These are phyloP conservation scores for Aspergillus pseudotamarii DNA, from an alignment of 2,329 filamentous ascomycete species.

Conservation along the genomic window DNA sequence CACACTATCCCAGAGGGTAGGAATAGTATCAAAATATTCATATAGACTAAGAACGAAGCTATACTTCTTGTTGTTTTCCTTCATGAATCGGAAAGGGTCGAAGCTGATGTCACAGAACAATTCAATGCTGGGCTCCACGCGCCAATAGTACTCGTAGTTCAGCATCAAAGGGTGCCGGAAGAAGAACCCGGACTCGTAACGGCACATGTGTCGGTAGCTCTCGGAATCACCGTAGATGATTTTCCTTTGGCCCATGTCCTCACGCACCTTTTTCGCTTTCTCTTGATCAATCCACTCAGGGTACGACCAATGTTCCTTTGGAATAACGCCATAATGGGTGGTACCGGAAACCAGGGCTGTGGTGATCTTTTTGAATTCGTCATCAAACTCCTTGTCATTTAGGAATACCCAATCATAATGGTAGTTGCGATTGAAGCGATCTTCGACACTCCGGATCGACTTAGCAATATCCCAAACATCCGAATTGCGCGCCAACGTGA, in stretches of 20 bases:
- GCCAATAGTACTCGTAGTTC: slow-evolving; percentile 99
- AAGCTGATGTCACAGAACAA: slow-evolving; percentile 95
- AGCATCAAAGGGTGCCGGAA: slow-evolving; percentile 92
- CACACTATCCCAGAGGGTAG: slow-evolving; percentile 90
- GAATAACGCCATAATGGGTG: slow-evolving; percentile 87
- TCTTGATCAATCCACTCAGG: slow-evolving; percentile 95
- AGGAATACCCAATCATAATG: slow-evolving; percentile 99
- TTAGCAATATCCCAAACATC: slow-evolving; percentile 97
- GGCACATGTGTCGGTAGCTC: slow-evolving; percentile 99
- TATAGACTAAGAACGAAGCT: slow-evolving; percentile 94
- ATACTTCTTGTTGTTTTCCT: slow-evolving; percentile 96
- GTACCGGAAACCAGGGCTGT: slow-evolving; percentile 87
- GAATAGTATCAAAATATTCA: slow-evolving; percentile 95
- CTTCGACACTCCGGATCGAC: slow-evolving; percentile 94
- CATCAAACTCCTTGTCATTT: slow-evolving; percentile 93
- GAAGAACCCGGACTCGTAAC: slow-evolving; percentile 99
- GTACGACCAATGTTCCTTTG: slow-evolving; percentile 95
- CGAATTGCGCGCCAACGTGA: slow-evolving; percentile 88
- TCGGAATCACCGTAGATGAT: slow-evolving; percentile 98
- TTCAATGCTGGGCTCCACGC: slow-evolving; percentile 95
- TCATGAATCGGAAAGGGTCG: slow-evolving; percentile 96
- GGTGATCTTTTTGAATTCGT: slow-evolving; percentile 90
- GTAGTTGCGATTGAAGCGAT: slow-evolving; percentile 95
- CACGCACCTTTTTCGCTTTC: slow-evolving; percentile 83
- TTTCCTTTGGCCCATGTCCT: slow-evolving; percentile 91